Base-by-base conservation (phyloP, 768 basidiomycete genomes). In the Cystobasidiopsis lactophilus region DNA sequence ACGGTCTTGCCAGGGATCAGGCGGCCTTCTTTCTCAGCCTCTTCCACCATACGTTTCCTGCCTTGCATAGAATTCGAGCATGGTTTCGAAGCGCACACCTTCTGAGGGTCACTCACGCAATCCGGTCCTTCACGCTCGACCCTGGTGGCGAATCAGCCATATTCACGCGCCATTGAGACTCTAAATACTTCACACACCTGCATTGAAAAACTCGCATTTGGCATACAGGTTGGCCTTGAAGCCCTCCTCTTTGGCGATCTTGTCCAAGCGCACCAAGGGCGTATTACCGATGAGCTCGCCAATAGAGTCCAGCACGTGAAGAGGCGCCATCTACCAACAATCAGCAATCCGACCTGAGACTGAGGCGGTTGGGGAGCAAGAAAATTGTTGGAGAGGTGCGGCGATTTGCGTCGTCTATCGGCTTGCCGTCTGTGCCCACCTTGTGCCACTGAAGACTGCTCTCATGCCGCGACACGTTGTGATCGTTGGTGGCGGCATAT, bases 81-180 rank as follows among this genome's bases (percentile, higher is more conserved):
- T 3, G 9, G 24, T 1, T 19, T 35, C 31, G 30, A 26, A 24
- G 33, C 35, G 53, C 2, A 21, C 23, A 19, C 1, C 10, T n/a
- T 48, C 47, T n/a, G 19, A 62, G 57, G n/a, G n/a, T 24, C 26
- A 66, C 67, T 58, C 85, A 89, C 26, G 88, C 89, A 50, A 96
- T 91, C 54, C 89, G 73, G 65, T 96, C 91, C 69, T 98, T 98
- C 54, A 95, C 81, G 2, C 82, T n/a, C n/a, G n/a, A n/a, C n/a
- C n/a, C n/a, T n/a, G n/a, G n/a, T n/a, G n/a, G n/a, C n/a, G n/a
- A n/a, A n/a, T n/a, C n/a, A n/a, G n/a, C n/a, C n/a, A n/a, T n/a
- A n/a, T n/a, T n/a, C n/a, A n/a, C n/a, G n/a, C n/a, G n/a, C n/a
- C n/a, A n/a, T n/a, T n/a, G n/a, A n/a, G n/a, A n/a, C n/a, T n/a